Evolutionary conservation across 1,139 yeast species (phyloP).

Genomic region (Geotrichum restrictum): DNA sequence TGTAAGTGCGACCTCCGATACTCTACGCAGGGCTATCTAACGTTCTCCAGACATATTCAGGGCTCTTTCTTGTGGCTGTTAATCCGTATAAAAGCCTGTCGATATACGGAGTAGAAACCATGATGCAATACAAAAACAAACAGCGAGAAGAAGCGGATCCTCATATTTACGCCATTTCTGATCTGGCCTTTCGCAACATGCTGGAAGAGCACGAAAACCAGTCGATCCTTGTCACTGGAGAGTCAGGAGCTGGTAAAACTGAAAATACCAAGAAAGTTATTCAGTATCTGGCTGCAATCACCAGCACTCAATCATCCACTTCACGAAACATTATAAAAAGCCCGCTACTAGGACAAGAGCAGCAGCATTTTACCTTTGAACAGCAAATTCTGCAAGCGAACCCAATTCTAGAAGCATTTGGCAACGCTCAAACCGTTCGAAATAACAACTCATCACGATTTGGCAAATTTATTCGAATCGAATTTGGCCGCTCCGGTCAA

Average conservation of each 20-base stretch:
- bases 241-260: constrained; percentile 97
- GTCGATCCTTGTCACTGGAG: constrained; percentile 93
- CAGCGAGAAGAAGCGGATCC: constrained; percentile 54
- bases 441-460: constrained; percentile 94
- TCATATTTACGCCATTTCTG: constrained; percentile 89
- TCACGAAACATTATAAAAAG: constrained; percentile 9
- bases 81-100: constrained; percentile 81
- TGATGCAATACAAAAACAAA: constrained; percentile 51
- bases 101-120: constrained; percentile 62
- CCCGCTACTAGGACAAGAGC: constrained; percentile 16
- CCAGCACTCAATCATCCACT: constrained; percentile 34
- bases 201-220: constrained; percentile 71
- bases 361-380: constrained; percentile 51
- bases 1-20: constrained; percentile 42
- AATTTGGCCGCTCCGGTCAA: constrained; percentile 59
- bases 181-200: constrained; percentile 76
- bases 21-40: constrained; percentile 2
- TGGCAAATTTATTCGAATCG: constrained; percentile 91
- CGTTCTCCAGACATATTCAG: constrained; percentile 52
- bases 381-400: constrained; percentile 86
- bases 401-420: constrained; percentile 93
- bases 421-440: constrained; percentile 93
- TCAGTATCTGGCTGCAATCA: constrained; percentile 81
- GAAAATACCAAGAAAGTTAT: constrained; percentile 96
- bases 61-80: constrained; percentile 89